Evolutionary conservation across 495 filamentous ascomycete species (phyloP).

Genomic region (Pseudevernia furfuracea): DNA sequence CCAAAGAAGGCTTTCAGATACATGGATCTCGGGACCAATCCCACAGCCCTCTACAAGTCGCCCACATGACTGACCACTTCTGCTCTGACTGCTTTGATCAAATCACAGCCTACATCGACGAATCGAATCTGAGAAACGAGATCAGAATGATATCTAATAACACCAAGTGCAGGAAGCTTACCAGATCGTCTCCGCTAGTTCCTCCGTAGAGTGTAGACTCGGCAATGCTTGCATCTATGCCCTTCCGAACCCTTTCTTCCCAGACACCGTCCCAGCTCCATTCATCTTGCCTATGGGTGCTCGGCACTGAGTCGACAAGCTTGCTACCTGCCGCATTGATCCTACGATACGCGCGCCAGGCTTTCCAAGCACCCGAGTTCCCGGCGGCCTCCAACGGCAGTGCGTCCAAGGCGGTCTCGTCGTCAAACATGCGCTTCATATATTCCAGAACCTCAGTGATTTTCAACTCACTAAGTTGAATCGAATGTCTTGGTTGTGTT

Average conservation of each 20-base stretch:
- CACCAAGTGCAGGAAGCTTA: slow-evolving; percentile 37
- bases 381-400: slow-evolving; percentile 75
- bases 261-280: slow-evolving; percentile 98
- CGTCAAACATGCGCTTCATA: slow-evolving; percentile 71
- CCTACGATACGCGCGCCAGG: slow-evolving; percentile 66
- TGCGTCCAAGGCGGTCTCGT: slow-evolving; percentile 65
- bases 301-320: slow-evolving; percentile 3
- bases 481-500: not conserved
- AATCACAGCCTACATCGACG: slow-evolving; percentile 53
- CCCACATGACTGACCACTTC: slow-evolving; percentile 24
- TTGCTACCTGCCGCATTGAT: slow-evolving; percentile 18
- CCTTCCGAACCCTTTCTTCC: slow-evolving; percentile 72
- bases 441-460: slow-evolving; percentile 66
- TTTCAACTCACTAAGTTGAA: slow-evolving; percentile 17
- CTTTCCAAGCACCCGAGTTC: slow-evolving; percentile 84
- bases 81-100: slow-evolving; percentile 47
- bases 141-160: slow-evolving; percentile 24
- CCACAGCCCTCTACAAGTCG: slow-evolving; percentile 25
- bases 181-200: slow-evolving; percentile 55
- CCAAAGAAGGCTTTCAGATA: not conserved
- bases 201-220: slow-evolving; percentile 70
- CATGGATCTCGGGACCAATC: not conserved
- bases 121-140: slow-evolving; percentile 54
- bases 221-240: slow-evolving; percentile 65
- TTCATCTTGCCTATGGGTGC: slow-evolving; percentile 57